Evolutionary conservation across 2,329 filamentous ascomycete genomes (phyloP).

Genomic region (Lomentospora prolificans): DNA sequence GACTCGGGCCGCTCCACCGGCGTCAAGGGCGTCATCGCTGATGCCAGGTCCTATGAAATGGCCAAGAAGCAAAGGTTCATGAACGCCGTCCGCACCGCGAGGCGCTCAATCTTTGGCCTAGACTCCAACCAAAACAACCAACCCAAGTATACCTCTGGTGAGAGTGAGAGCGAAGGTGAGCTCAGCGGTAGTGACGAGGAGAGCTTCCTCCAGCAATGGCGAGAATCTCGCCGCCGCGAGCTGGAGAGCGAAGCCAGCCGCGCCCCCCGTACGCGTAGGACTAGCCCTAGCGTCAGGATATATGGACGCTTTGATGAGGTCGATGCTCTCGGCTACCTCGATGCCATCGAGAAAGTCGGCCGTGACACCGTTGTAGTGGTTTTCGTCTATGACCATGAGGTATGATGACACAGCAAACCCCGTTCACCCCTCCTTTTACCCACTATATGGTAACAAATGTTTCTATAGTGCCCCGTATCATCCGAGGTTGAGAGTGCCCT

Average conservation of each 20-base stretch:
- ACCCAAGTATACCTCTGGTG: conserved; percentile 26
- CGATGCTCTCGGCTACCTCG: conserved; percentile 86
- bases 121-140: conserved; percentile 18
- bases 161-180: conserved; percentile 33
- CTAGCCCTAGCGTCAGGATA: conserved; percentile 65
- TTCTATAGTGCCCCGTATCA: conserved; percentile 64
- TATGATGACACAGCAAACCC: conserved; percentile 32
- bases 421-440: conserved; percentile 1
- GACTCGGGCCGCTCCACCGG: conserved; percentile 65
- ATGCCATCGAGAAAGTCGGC: conserved; percentile 85
- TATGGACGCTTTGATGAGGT: conserved; percentile 77
- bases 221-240: conserved; percentile 68
- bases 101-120: conserved; percentile 45
- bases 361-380: conserved; percentile 80
- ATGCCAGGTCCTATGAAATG: conserved; percentile 67
- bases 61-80: conserved; percentile 49
- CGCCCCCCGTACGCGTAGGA: conserved; percentile 53
- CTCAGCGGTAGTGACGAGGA: conserved; percentile 58
- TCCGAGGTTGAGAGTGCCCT: conserved; percentile 71
- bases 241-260: conserved; percentile 52
- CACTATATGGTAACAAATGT: conserved; percentile 5
- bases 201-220: conserved; percentile 74
- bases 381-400: conserved; percentile 82
- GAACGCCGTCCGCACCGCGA: conserved; percentile 39
- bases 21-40: conserved; percentile 79